A percentile compares a stretch with the other conserved stretches of the same genome.
Evolutionary conservation across 2,329 filamentous ascomycete genomes (phyloP).

Genomic region (Colletotrichum graminicola): DNA sequence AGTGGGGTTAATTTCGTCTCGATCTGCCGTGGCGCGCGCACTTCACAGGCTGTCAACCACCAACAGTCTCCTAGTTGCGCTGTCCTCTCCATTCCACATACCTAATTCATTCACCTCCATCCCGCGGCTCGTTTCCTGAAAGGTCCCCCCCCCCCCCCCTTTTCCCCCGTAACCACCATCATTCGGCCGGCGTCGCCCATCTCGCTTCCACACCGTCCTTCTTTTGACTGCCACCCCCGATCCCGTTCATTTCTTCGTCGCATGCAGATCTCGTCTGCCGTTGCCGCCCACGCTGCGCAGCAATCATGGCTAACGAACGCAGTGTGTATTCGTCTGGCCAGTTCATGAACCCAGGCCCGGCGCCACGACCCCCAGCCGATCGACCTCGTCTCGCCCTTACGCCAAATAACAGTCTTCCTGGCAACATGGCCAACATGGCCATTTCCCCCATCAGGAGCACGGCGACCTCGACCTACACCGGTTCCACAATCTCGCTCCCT

Average conservation of each 20-base stretch:
- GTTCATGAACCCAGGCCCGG: constrained; percentile 98
- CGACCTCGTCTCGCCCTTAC: constrained; percentile 85
- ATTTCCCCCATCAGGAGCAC: constrained; percentile 78
- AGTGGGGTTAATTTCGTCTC: constrained; percentile 45
- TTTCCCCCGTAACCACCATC: constrained; percentile 8
- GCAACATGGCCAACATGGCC: constrained; percentile 83
- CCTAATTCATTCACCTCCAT: constrained; percentile 16
- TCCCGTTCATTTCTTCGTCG: constrained; percentile 21
- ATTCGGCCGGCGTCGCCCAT: constrained; percentile 10
- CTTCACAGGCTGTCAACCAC: constrained; percentile 39
- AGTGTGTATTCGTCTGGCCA: constrained; percentile 72
- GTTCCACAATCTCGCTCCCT: constrained; percentile 80
- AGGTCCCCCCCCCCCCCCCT: not conserved
- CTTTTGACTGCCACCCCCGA: constrained; percentile 19
- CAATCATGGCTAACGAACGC: constrained; percentile 48
- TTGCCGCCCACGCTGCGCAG: constrained; percentile 32
- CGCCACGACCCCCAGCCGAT: constrained; percentile 88
- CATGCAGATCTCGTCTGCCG: constrained; percentile 34
- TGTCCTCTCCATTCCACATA: constrained; percentile 40
- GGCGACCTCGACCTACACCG: constrained; percentile 75
- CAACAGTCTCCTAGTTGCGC: constrained; percentile 38
- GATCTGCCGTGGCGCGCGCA: constrained; percentile 40
- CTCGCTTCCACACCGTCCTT: not conserved
- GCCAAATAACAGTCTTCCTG: constrained; percentile 78
- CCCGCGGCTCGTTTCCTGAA: constrained; percentile 29